Percentiles rank a stretch among this genome's conserved stretches.
These are phyloP conservation scores for Tricholoma furcatifolium DNA, from an alignment of 768 basidiomycete species.

Conservation along the genomic window DNA sequence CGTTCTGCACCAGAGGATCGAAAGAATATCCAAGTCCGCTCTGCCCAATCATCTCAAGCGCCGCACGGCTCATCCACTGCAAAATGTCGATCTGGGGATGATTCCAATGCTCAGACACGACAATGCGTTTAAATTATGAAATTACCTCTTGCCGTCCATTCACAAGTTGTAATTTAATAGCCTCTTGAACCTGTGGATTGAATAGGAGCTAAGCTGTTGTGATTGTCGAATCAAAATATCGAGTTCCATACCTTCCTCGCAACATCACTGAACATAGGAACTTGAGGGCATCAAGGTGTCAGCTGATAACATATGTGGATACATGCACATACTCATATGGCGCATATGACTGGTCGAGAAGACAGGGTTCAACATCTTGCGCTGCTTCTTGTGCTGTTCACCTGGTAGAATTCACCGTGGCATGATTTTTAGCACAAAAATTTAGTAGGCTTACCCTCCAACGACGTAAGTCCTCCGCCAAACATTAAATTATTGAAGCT, in stretches of 20 bases:
- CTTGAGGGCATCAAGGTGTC: neutral
- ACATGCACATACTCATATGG: slow-evolving; percentile 6
- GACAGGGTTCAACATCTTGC: slow-evolving; percentile 16
- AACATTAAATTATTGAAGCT: slow-evolving; percentile 3
- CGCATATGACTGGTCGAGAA: slow-evolving; percentile 15
- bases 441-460: neutral
- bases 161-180: neutral
- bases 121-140: neutral
- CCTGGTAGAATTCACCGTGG: too few relatives aligned
- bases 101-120: neutral
- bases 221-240: neutral
- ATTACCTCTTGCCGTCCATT: slow-evolving; percentile 8
- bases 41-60: slow-evolving; percentile 13
- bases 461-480: slow-evolving; percentile 6
- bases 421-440: too few relatives aligned
- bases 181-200: neutral
- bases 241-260: slow-evolving; percentile 11
- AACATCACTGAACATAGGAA: slow-evolving; percentile 12
- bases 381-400: slow-evolving; percentile 13
- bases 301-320: neutral
- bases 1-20: neutral
- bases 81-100: slow-evolving; percentile 12
- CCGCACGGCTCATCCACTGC: slow-evolving; percentile 1
- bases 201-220: neutral
- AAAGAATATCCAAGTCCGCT: slow-evolving; percentile 3